Evolutionary conservation across 1,284 basidiomycete genomes (phyloP).

Genomic region (Boletus mariae): DNA sequence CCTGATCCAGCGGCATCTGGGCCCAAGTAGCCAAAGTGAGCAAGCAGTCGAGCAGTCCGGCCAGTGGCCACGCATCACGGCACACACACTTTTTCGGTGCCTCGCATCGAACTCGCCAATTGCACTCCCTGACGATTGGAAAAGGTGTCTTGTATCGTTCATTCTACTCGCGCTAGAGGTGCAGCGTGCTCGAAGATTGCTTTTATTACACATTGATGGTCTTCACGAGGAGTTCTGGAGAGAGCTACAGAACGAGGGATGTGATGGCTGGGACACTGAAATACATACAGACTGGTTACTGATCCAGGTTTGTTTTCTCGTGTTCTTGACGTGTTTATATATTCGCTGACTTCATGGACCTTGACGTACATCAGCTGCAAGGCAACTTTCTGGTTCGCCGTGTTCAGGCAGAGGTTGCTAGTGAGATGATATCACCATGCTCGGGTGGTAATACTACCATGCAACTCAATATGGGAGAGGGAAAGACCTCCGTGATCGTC

Average conservation of each 20-base stretch:
- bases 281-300: slow-evolving; percentile 40
- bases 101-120: slow-evolving; percentile 19
- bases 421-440: not conserved
- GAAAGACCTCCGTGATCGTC: not conserved
- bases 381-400: not conserved
- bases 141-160: slow-evolving; percentile 21
- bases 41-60: slow-evolving; percentile 10
- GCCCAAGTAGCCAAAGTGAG: slow-evolving; percentile 15
- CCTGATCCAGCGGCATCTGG: slow-evolving; percentile 10
- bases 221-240: slow-evolving; percentile 29
- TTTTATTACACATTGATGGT: slow-evolving; percentile 4
- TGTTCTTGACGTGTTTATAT: no score
- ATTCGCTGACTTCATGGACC: no score
- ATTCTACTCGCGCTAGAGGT: slow-evolving; percentile 28
- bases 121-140: slow-evolving; percentile 26
- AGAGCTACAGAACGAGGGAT: slow-evolving; percentile 30
- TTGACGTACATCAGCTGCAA: not conserved
- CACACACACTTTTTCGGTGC: slow-evolving; percentile 22
- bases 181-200: slow-evolving; percentile 31
- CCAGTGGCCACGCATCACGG: slow-evolving; percentile 32
- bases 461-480: not conserved
- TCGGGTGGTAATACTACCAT: not conserved
- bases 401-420: not conserved
- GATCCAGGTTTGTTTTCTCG: slow-evolving; percentile 34
- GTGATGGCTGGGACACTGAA: slow-evolving; percentile 13